Base-by-base conservation (phyloP, 2,329 filamentous ascomycete genomes). In the Sarocladium strictum region DNA sequence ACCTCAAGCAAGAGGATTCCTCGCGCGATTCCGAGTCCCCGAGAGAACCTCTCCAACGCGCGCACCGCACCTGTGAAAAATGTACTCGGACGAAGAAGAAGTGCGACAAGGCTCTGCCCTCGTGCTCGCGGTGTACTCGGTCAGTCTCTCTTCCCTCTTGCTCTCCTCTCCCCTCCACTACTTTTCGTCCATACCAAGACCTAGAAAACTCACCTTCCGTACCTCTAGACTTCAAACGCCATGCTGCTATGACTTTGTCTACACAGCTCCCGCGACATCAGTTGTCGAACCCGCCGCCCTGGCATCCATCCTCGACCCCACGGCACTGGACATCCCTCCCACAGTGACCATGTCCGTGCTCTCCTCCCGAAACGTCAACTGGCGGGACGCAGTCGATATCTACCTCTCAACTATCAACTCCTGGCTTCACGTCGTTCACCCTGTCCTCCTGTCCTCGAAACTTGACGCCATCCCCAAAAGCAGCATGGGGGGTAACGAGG, bases 391-490 rank as follows among this genome's bases (percentile, higher is more conserved):
- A 27, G 62, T 68, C 26, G 62, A 67, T 3, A 62, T 65, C 37
- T 76, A 72, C 60, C 74, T 75, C 62, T 60, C 64, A 29, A 72
- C 65, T 51, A 66, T 74, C 55, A 72, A 75, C 55, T 64, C 69
- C 7, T 75, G 73, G 72, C 68, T 69, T 53, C 69, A 69, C 14
- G 66, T 71, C 24, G 64, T 76, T 19, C 71, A 75, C 54, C 72
- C 67, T 7, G 65, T 63, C 21, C 63, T 72, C 54, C 72, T 75
- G 58, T 62, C 66, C 55, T 62, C 63, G 23, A 66, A 68, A 50
- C 57, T 69, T 2, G 63, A 61, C 6, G 53, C 41, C 11, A 56
- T 67, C 12, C 43, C 43, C 3, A 47, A 47, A 23, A 47, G n/a
- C 24, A 17, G 43, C 43, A 29, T 9, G n/a, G 7, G 23, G n/a